Conservation (phyloP, 495 filamentous ascomycete species). For the Cenococcum geophilum region DNA sequence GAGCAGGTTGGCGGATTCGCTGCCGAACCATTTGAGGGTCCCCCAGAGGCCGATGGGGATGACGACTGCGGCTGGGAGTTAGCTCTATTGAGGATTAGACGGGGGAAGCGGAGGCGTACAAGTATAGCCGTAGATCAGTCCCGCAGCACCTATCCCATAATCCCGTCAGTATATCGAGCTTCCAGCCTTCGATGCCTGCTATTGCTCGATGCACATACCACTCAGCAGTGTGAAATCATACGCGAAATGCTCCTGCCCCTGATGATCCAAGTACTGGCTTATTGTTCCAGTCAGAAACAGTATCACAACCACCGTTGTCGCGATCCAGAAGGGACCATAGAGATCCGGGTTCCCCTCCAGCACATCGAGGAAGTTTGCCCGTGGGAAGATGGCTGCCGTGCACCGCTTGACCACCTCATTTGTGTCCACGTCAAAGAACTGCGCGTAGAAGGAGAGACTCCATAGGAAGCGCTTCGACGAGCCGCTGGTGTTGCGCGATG, state of each 20-base stretch:
- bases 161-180: too few species aligned
- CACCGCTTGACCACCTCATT: slow-evolving; percentile 77
- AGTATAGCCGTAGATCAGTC: slow-evolving; percentile 91
- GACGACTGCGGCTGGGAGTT: slow-evolving; percentile 41
- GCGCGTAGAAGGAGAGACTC: slow-evolving; percentile 88
- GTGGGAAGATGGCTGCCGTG: slow-evolving; percentile 75
- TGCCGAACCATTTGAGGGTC: slow-evolving; percentile 86
- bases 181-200: background rate
- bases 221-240: slow-evolving; percentile 86
- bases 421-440: slow-evolving; percentile 97
- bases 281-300: slow-evolving; percentile 93
- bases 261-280: slow-evolving; percentile 70
- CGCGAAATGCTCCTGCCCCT: slow-evolving; percentile 56
- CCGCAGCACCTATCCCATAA: slow-evolving; percentile 56
- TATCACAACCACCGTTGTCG: slow-evolving; percentile 92
- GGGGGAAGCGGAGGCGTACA: background rate
- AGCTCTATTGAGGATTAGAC: background rate
- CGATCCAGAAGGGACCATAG: slow-evolving; percentile 97
- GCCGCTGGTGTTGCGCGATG: slow-evolving; percentile 16
- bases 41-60: slow-evolving; percentile 83
- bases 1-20: slow-evolving; percentile 77
- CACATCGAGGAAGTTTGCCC: slow-evolving; percentile 90
- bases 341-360: slow-evolving; percentile 96
- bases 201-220: slow-evolving; percentile 5
- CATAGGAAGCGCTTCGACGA: slow-evolving; percentile 79